phyloP scores from a whole-genome alignment of 2,329 filamentous ascomycete genomes.

The Colletotrichum sp. region DNA sequence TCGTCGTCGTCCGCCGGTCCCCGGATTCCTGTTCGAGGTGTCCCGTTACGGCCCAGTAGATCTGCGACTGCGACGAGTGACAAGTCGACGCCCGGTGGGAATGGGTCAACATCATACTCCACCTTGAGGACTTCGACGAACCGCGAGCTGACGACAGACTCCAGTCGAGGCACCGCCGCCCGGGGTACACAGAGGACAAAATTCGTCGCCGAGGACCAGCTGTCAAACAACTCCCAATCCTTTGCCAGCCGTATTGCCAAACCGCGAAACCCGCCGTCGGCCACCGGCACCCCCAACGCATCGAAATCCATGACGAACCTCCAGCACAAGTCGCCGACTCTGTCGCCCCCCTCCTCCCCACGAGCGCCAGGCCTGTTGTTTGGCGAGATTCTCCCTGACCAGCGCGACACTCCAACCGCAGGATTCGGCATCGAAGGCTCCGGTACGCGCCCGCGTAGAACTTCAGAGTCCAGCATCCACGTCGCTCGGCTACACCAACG shows the following conservation, averaged over 20 bases:
- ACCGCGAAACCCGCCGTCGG: slow-evolving; percentile 40
- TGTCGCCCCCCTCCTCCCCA: slow-evolving; percentile 32
- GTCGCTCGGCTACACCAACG: slow-evolving; percentile 55
- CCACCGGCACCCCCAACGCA: slow-evolving; percentile 36
- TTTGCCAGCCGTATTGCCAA: slow-evolving; percentile 65
- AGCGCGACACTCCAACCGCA: slow-evolving; percentile 54
- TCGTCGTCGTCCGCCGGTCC: slow-evolving; percentile 31
- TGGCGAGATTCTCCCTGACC: slow-evolving; percentile 73
- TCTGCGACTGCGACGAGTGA: slow-evolving; percentile 38
- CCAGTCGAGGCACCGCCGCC: slow-evolving; percentile 6
- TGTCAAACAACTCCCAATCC: slow-evolving; percentile 60
- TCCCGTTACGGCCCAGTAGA: slow-evolving; percentile 40
- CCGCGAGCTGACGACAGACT: slow-evolving; percentile 33
- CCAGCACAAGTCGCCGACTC: slow-evolving; percentile 27
- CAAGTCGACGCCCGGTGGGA: slow-evolving; percentile 9
- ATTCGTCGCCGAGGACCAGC: slow-evolving; percentile 54
- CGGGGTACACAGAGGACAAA: slow-evolving; percentile 47
- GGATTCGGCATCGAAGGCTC: slow-evolving; percentile 65
- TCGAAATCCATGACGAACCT: slow-evolving; percentile 39
- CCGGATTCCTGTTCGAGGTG: slow-evolving; percentile 39
- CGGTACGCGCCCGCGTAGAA: slow-evolving; percentile 60
- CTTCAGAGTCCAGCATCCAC: slow-evolving; percentile 74
- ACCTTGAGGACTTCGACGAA: slow-evolving; percentile 42
- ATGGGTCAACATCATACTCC: slow-evolving; percentile 43
- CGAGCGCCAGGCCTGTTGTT: slow-evolving; percentile 66